Base-by-base conservation (phyloP, 106 monocot genomes). In the Dendrobium chrysotoxum region DNA sequence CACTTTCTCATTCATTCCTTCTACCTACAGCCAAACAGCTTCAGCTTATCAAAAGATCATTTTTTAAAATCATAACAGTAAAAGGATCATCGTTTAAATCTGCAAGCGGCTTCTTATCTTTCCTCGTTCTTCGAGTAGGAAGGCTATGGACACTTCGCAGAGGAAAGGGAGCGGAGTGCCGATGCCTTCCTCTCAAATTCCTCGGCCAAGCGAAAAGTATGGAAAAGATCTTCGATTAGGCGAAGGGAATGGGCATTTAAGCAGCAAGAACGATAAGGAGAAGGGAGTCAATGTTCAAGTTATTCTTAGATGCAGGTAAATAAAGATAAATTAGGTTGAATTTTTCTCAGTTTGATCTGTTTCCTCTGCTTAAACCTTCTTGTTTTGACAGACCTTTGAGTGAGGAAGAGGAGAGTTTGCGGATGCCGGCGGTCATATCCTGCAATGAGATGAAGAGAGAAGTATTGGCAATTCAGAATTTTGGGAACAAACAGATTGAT, bases 401-500 rank as follows among this genome's bases (percentile, higher is more conserved):
- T 54, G 96, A 96, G 40, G 96, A 96, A 30, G 96, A 96, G 82
- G 57, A 55, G 46, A 85, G 87, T 77, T 46, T 90, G 83, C 79
- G 86, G 53, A 90, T 90, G 40, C 93, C 93, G 5, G 84, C 90
- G 15, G 93, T 96, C 2, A 89, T 96, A 77, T 88, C 90, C 13
- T 96, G 93, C 85, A 90, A 96, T 81, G 96, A 96, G 82, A 70
- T 76, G 73, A 81, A 90, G 44, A 87, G 92, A 65, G 96, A 96
- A 83, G 92, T 96, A 75, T 80, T 88, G 1, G 97, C 94, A 10
- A 73, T 86, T 65, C 97, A 94, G 80, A 90, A 83, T 70, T 91
- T 94, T 79, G 94, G 91, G 20, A 91, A 92, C 83, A 94, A 98
- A 83, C 94, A 92, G 79, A 94, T 95, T n/a, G 94, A 94, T 72